These are phyloP conservation scores for Phycomyces nitens DNA, from an alignment of 192 early-diverging fungal species.

Conservation along the genomic window DNA sequence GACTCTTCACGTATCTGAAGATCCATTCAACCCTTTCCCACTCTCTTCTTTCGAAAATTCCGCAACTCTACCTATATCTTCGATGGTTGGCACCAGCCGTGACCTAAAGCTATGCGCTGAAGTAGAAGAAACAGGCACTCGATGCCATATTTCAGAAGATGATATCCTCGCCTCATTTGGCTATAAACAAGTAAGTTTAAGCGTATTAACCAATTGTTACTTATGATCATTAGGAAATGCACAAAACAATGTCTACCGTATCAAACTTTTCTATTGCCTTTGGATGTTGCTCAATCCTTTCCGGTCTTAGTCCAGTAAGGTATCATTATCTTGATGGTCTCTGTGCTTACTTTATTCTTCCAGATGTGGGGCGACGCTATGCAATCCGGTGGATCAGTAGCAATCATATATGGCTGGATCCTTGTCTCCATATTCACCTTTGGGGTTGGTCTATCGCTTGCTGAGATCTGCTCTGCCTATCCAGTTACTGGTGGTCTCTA, in stretches of 20 bases:
- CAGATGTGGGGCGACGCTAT: constrained; percentile 49
- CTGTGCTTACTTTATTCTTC: neutral
- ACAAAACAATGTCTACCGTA: constrained; percentile 47
- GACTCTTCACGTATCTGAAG: too few relatives aligned
- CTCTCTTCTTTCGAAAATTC: neutral
- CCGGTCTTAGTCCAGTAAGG: constrained; percentile 50
- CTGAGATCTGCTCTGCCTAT: constrained; percentile 51
- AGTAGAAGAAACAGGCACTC: constrained; percentile 2
- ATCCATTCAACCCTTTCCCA: neutral
- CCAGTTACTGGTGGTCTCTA: constrained; percentile 50
- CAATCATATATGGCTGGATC: constrained; percentile 49
- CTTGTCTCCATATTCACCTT: constrained; percentile 50
- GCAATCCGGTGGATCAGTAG: constrained; percentile 46
- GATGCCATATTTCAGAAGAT: constrained; percentile 17
- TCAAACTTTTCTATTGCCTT: constrained; percentile 53
- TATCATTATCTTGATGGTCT: neutral
- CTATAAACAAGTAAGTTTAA: constrained; percentile 36
- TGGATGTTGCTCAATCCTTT: constrained; percentile 48
- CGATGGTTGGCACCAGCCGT: constrained; percentile 3
- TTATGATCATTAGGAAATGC: constrained; percentile 41
- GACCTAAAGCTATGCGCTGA: neutral
- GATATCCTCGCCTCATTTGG: constrained; percentile 36
- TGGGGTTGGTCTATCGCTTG: constrained; percentile 46
- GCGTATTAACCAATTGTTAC: neutral
- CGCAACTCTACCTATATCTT: neutral